A percentile compares a stretch with the other conserved stretches of the same genome.
Conservation (phyloP, 192 early-diverging fungal genomes). For the Radiomyces spectabilis region DNA sequence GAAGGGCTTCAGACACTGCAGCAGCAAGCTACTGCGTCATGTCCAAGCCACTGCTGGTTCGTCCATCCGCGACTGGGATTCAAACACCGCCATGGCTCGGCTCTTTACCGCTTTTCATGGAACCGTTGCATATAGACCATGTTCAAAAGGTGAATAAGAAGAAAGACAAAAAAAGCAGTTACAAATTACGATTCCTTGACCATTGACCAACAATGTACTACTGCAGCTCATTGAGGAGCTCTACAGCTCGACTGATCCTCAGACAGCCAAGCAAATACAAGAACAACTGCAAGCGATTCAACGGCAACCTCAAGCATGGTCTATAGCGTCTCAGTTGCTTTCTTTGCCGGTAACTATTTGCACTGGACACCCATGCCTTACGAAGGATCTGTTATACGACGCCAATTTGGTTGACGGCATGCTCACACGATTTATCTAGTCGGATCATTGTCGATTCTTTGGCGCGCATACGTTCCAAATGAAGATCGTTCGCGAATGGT, state of each 20-base stretch:
- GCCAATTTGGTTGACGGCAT: no score
- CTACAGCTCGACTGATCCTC: slow-evolving; percentile 31
- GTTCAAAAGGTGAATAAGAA: background rate
- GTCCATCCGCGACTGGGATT: no score
- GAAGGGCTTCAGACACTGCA: no score
- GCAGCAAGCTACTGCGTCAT: no score
- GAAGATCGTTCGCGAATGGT: slow-evolving; percentile 53
- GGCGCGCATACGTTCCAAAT: slow-evolving; percentile 53
- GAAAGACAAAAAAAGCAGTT: background rate
- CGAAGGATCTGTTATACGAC: background rate
- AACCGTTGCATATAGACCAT: slow-evolving; percentile 10
- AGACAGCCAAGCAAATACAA: slow-evolving; percentile 35
- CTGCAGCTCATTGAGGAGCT: slow-evolving; percentile 40
- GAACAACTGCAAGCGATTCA: slow-evolving; percentile 47
- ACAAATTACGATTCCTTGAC: no score
- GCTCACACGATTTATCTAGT: slow-evolving; percentile 10
- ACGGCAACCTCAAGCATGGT: slow-evolving; percentile 45
- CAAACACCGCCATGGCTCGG: no score
- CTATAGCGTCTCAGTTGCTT: slow-evolving; percentile 43
- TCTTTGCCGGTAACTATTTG: slow-evolving; percentile 29
- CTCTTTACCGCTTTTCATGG: no score
- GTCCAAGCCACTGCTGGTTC: no score
- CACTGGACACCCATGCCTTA: no score
- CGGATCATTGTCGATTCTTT: slow-evolving; percentile 45
- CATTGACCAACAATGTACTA: background rate